Evolutionary conservation across 805 yeast genomes (phyloP).

Genomic region (Suhomyces canberraensis): DNA sequence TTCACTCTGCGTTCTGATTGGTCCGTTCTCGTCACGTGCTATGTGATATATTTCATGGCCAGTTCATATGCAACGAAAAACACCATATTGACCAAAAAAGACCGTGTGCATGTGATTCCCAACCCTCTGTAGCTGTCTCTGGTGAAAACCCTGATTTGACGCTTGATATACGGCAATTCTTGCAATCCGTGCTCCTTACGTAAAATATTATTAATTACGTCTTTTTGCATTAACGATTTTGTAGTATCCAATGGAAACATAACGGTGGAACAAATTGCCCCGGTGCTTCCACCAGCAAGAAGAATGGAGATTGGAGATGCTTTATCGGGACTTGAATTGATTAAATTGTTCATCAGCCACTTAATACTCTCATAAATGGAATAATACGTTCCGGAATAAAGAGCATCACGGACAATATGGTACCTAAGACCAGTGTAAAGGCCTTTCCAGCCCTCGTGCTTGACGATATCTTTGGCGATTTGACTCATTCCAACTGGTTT

Average conservation of each 20-base stretch:
- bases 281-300: conserved; percentile 77
- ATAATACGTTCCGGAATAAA: conserved; percentile 72
- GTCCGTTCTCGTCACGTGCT: too few relatives aligned
- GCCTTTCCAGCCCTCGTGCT: conserved; percentile 58
- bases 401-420: conserved; percentile 65
- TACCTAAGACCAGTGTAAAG: conserved; percentile 71
- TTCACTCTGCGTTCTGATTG: too few relatives aligned
- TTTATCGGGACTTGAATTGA: conserved; percentile 23
- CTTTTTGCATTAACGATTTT: conserved; percentile 72
- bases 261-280: conserved; percentile 68
- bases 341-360: conserved; percentile 36
- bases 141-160: conserved; percentile 31
- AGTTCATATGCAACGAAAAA: conserved; percentile 73
- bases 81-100: conserved; percentile 69
- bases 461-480: conserved; percentile 34
- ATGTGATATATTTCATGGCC: conserved; percentile 56
- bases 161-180: conserved; percentile 30
- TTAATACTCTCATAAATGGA: conserved; percentile 74
- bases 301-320: conserved; percentile 31
- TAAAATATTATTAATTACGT: conserved; percentile 65
- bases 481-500: conserved; percentile 7
- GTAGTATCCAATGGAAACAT: conserved; percentile 82
- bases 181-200: conserved; percentile 46
- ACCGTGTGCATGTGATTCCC: conserved; percentile 69
- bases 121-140: conserved; percentile 70